Conservation (phyloP, 306 rosid genomes). For the Mimosa bimucronata region DNA sequence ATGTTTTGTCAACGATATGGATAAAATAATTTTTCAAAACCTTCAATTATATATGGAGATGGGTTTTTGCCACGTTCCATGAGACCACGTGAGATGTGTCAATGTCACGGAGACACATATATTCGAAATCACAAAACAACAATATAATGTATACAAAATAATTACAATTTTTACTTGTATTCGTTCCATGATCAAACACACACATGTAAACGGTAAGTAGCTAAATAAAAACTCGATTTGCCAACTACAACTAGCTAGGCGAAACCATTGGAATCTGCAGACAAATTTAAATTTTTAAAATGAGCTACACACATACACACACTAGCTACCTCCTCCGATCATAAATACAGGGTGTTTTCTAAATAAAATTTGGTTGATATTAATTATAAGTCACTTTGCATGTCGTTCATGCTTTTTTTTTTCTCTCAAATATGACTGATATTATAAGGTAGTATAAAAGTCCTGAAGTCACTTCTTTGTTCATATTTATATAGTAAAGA, state of each 20-base stretch:
- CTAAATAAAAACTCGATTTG: neutral
- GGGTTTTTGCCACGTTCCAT: slow-evolving; percentile 41
- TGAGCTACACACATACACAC: neutral
- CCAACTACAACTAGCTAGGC: slow-evolving; percentile 17
- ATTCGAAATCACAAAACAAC: neutral
- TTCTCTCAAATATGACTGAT: no score
- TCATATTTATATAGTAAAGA: no score
- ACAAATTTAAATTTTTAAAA: neutral
- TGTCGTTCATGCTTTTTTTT: no score
- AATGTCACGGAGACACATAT: neutral
- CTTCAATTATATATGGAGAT: neutral
- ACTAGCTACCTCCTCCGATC: neutral
- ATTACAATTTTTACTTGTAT: neutral
- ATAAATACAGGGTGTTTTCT: no score
- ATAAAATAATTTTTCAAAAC: neutral
- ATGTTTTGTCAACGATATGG: neutral
- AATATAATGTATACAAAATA: neutral
- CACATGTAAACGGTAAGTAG: neutral
- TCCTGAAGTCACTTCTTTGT: no score
- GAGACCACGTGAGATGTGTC: slow-evolving; percentile 45
- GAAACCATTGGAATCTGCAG: slow-evolving; percentile 3
- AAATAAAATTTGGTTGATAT: no score
- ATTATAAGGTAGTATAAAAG: no score
- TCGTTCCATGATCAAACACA: neutral
- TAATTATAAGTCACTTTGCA: no score